Evolutionary conservation across 176 grass and related monocot genomes (phyloP).

Genomic region (Aegilops tauschii): DNA sequence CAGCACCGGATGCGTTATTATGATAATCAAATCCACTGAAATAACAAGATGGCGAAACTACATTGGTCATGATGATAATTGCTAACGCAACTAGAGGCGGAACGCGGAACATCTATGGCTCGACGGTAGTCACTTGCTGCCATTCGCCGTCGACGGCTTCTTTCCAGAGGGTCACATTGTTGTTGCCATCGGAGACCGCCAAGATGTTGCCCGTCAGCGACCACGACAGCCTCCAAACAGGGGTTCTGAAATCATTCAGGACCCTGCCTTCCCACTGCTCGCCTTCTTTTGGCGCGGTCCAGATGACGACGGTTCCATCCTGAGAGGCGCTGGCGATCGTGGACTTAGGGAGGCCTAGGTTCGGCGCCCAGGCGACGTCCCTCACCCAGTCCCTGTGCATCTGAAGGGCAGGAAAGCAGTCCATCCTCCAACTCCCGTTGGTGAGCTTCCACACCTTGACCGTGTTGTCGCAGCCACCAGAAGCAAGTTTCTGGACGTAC

Average conservation of each 20-base stretch:
- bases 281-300: slow-evolving; percentile 61
- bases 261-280: slow-evolving; percentile 68
- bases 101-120: slow-evolving; percentile 35
- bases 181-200: slow-evolving; percentile 65
- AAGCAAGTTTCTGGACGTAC: slow-evolving; percentile 64
- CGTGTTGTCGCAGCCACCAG: slow-evolving; percentile 72
- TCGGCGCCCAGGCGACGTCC: slow-evolving; percentile 66
- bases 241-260: slow-evolving; percentile 61
- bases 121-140: slow-evolving; percentile 73
- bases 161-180: slow-evolving; percentile 71
- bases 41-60: no score
- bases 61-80: no score
- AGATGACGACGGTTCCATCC: slow-evolving; percentile 74
- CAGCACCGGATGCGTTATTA: no score
- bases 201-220: slow-evolving; percentile 67
- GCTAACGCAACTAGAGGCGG: neutral
- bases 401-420: slow-evolving; percentile 66
- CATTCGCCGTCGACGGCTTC: slow-evolving; percentile 70
- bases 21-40: no score
- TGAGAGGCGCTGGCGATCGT: slow-evolving; percentile 76
- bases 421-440: slow-evolving; percentile 73
- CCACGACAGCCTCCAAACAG: slow-evolving; percentile 76
- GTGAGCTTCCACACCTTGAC: slow-evolving; percentile 79
- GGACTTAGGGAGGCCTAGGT: slow-evolving; percentile 71
- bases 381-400: slow-evolving; percentile 78